Evolutionary conservation across 352 stramenopile species (phyloP).

Genomic region (Phytophthora europaea): DNA sequence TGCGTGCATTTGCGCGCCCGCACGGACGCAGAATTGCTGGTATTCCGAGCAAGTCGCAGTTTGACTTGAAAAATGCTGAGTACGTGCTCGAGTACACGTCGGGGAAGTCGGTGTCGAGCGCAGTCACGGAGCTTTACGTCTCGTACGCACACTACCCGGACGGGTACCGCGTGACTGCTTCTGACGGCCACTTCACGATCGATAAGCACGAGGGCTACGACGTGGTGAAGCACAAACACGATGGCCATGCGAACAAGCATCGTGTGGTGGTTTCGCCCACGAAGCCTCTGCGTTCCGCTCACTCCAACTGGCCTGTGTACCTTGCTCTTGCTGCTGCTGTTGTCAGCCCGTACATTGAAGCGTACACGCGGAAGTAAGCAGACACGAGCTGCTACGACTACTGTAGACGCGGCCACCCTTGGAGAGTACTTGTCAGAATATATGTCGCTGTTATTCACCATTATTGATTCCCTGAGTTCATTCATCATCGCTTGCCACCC

Average conservation of each 20-base stretch:
- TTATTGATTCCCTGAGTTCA: conserved; percentile 3
- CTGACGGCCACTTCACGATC: conserved; percentile 38
- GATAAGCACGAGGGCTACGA: conserved; percentile 56
- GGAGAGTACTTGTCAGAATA: conserved; percentile 12
- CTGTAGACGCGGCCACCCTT: background rate
- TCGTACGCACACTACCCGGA: conserved; percentile 42
- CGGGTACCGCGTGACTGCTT: conserved; percentile 39
- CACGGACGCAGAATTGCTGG: conserved; percentile 72
- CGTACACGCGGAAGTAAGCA: conserved; percentile 25
- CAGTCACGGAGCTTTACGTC: conserved; percentile 41
- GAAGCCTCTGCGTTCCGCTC: conserved; percentile 15
- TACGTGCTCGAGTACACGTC: conserved; percentile 68
- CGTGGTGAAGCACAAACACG: conserved; percentile 45
- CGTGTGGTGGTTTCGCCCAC: conserved; percentile 32
- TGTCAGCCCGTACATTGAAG: conserved; percentile 31
- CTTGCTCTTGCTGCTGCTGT: conserved; percentile 35
- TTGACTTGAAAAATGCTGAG: conserved; percentile 46
- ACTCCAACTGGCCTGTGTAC: conserved; percentile 35
- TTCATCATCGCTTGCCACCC: background rate
- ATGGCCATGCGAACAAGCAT: conserved; percentile 38
- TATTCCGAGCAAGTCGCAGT: conserved; percentile 64
- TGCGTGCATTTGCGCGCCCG: conserved; percentile 72
- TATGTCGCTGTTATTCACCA: conserved; percentile 23
- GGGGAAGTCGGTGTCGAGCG: conserved; percentile 7
- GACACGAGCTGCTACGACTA: background rate